Evolutionary conservation across 768 basidiomycete species (phyloP).

Genomic region (Termitomyces sp.): DNA sequence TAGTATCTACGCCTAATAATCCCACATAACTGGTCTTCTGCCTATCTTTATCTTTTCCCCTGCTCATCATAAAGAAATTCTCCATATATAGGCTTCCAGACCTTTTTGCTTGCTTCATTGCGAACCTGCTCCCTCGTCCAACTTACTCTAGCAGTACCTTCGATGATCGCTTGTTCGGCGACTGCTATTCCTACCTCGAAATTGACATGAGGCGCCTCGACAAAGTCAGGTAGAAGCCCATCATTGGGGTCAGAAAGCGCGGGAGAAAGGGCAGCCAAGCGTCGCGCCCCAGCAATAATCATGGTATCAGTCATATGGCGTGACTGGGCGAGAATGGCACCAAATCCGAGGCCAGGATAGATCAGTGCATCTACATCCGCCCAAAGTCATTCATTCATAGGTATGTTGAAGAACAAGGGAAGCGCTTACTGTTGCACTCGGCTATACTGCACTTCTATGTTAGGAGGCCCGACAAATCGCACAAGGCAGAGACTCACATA

Average conservation of each 20-base stretch:
- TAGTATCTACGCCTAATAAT: constrained; percentile 2
- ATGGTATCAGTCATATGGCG: constrained; percentile 74
- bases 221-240: constrained; percentile 75
- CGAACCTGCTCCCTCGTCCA: constrained; percentile 62
- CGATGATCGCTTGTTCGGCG: constrained; percentile 71
- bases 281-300: constrained; percentile 79
- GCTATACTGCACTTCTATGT: constrained; percentile 49
- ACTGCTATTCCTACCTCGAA: constrained; percentile 84
- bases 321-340: constrained; percentile 68
- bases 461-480: background rate
- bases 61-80: constrained; percentile 63
- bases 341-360: constrained; percentile 85
- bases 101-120: constrained; percentile 43
- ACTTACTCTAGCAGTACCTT: constrained; percentile 59
- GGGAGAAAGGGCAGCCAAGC: constrained; percentile 76
- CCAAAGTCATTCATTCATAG: background rate
- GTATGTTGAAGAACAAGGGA: background rate
- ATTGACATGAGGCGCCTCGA: constrained; percentile 69
- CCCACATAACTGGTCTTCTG: background rate
- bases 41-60: constrained; percentile 27
- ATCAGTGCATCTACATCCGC: constrained; percentile 76
- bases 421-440: constrained; percentile 62
- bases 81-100: constrained; percentile 68
- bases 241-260: constrained; percentile 68
- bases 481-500: constrained; percentile 39